Evolutionary conservation across 768 basidiomycete species (phyloP).

Genomic region (Trametes elegans): DNA sequence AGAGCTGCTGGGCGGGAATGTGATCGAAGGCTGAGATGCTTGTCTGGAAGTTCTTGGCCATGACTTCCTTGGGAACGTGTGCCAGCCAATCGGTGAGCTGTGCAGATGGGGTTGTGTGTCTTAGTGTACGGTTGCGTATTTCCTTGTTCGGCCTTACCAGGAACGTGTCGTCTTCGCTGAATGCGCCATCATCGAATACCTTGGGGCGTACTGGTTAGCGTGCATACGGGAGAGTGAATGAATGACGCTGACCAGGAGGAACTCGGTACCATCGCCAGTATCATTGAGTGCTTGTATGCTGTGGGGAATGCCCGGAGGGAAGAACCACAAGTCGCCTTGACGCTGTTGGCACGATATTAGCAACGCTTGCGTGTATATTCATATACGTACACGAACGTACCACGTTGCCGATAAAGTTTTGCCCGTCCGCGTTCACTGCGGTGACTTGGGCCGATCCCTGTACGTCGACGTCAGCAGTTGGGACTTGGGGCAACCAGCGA

Average conservation of each 20-base stretch:
- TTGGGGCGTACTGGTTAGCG: neutral
- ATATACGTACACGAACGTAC: constrained; percentile 30
- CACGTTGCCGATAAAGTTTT: constrained; percentile 47
- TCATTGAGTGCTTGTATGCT: constrained; percentile 45
- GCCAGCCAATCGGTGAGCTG: constrained; percentile 34
- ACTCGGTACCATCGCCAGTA: constrained; percentile 45
- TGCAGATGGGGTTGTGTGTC: constrained; percentile 1
- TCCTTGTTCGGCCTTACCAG: constrained; percentile 22
- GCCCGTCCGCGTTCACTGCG: constrained; percentile 44
- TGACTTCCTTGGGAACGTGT: constrained; percentile 36
- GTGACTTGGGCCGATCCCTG: constrained; percentile 36
- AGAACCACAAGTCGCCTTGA: constrained; percentile 53
- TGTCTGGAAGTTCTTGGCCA: constrained; percentile 36
- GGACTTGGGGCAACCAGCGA: neutral
- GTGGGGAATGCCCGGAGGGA: constrained; percentile 55
- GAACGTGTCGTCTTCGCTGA: constrained; percentile 36
- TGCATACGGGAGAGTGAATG: neutral
- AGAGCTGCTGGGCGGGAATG: constrained; percentile 29
- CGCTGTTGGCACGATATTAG: constrained; percentile 26
- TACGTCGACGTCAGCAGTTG: neutral
- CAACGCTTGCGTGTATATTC: neutral
- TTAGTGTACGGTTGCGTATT: neutral
- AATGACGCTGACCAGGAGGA: constrained; percentile 41
- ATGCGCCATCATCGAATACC: constrained; percentile 41
- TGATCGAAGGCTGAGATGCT: constrained; percentile 31